Evolutionary conservation across 306 rosid genomes (phyloP), one percentile per base, ranked within the genome.

Genomic region (Vigna hirtella): DNA sequence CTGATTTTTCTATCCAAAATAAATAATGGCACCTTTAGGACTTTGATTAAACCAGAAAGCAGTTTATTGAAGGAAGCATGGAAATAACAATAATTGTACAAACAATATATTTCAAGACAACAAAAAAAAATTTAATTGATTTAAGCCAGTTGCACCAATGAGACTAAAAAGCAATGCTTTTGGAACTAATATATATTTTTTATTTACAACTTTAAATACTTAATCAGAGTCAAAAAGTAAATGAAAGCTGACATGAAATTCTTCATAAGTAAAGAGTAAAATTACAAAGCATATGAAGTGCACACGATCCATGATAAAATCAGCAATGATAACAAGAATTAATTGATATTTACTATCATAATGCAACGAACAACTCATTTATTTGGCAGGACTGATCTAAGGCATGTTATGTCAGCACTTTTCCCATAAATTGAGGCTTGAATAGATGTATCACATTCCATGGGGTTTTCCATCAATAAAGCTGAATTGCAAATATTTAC

Each of bases 1-100:
- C 77, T 57, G 93, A 72, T 85, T 91, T 89, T 79, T 84, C 99
- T 96, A 69, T 83, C 69, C 61, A 85, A 77, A 56, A 79, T 8
- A 57, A 77, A 80, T 26, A 59, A 38, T 70, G 84, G 71, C 66
- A 83, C 30, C 56, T 36, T 72, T 34, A 78, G 80, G 57, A 83
- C 38, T 57, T 56, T 51, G 57, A 66, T 67, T 40, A 57, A 49
- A 79, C 77, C 67, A 80, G 18, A 51, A 20, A 38, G 68, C 67
- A 52, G 63, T 66, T 72, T 78, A 78, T 47, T 17, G 20, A 61
- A 78, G 62, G 69, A 70, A 63, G 11, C 16, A 74, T 16, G 24
- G 15, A 74, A 85, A 62, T 67, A 83, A 73, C 36, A 45, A 79
- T 68, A 17, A 56, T 34, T 70, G 62, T 34, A 1, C 32, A 52